Conservation (phyloP, 495 filamentous ascomycete genomes). For the Tuber brumale region DNA sequence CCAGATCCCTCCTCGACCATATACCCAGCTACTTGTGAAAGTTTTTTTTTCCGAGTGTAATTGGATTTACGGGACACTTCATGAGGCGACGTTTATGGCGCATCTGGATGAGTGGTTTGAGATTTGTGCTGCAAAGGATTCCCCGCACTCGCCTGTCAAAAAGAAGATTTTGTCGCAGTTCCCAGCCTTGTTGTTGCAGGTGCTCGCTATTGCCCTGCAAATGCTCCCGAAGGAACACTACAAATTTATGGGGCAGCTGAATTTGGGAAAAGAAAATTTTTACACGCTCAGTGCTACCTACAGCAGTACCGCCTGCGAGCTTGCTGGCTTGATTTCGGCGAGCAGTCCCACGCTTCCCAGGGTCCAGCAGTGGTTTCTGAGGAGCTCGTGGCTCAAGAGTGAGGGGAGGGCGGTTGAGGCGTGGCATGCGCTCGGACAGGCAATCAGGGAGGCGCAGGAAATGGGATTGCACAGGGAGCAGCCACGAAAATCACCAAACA, state of each 20-base stretch:
- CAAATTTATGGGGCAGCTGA: slow-evolving; percentile 49
- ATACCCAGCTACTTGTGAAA: slow-evolving; percentile 50
- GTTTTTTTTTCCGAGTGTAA: slow-evolving; percentile 55
- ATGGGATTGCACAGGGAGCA: slow-evolving; percentile 54
- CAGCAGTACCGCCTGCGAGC: slow-evolving; percentile 52
- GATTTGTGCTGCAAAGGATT: slow-evolving; percentile 25
- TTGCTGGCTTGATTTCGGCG: slow-evolving; percentile 53
- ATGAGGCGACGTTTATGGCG: slow-evolving; percentile 49
- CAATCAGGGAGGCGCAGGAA: slow-evolving; percentile 58
- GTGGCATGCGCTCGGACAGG: slow-evolving; percentile 56
- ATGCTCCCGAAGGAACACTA: slow-evolving; percentile 49
- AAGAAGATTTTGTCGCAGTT: slow-evolving; percentile 43
- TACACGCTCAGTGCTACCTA: slow-evolving; percentile 55
- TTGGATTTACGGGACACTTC: slow-evolving; percentile 55
- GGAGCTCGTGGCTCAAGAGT: slow-evolving; percentile 44
- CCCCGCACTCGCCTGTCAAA: slow-evolving; percentile 9
- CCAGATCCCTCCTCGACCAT: slow-evolving; percentile 48
- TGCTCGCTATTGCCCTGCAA: slow-evolving; percentile 52
- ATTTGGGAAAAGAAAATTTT: slow-evolving; percentile 55
- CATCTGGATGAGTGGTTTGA: slow-evolving; percentile 50
- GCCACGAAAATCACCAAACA: slow-evolving; percentile 14
- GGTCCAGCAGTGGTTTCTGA: slow-evolving; percentile 53
- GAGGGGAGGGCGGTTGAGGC: slow-evolving; percentile 43
- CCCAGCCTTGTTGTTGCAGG: slow-evolving; percentile 54
- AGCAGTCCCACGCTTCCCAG: slow-evolving; percentile 51